Conservation (phyloP, 495 filamentous ascomycete genomes). For the Neurospora sp. region DNA sequence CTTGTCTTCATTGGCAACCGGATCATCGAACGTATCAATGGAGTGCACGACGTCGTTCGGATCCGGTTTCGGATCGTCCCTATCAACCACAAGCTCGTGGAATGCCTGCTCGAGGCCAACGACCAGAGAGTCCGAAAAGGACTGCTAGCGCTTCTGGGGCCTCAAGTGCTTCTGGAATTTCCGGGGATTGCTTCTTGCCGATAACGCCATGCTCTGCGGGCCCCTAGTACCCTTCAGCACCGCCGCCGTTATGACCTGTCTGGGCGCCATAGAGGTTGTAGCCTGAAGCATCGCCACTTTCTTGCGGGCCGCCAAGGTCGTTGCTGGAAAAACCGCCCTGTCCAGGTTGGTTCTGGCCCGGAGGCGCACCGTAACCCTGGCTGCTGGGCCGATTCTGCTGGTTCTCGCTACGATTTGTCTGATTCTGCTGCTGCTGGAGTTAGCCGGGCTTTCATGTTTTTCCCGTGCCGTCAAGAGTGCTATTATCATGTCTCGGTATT, state of each 20-base stretch:
- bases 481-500: neutral
- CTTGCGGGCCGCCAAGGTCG: conserved; percentile 42
- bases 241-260: conserved; percentile 60
- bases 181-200: neutral
- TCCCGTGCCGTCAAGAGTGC: neutral
- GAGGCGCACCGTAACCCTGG: conserved; percentile 54
- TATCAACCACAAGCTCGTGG: neutral
- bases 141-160: neutral
- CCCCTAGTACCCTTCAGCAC: conserved; percentile 21
- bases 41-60: neutral
- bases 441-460: conserved; percentile 8
- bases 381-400: conserved; percentile 57
- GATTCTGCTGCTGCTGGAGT: conserved; percentile 47
- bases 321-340: conserved; percentile 47
- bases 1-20: neutral
- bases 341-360: conserved; percentile 35
- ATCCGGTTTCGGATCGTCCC: neutral
- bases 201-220: neutral
- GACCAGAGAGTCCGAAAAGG: neutral
- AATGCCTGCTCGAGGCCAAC: neutral
- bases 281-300: conserved; percentile 48
- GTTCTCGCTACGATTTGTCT: conserved; percentile 67
- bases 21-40: neutral
- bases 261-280: conserved; percentile 51
- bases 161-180: neutral